Percentiles rank a stretch among this genome's conserved stretches.
Evolutionary conservation across 1,139 yeast species (phyloP).

Genomic region (Petasospora rhodanensis): DNA sequence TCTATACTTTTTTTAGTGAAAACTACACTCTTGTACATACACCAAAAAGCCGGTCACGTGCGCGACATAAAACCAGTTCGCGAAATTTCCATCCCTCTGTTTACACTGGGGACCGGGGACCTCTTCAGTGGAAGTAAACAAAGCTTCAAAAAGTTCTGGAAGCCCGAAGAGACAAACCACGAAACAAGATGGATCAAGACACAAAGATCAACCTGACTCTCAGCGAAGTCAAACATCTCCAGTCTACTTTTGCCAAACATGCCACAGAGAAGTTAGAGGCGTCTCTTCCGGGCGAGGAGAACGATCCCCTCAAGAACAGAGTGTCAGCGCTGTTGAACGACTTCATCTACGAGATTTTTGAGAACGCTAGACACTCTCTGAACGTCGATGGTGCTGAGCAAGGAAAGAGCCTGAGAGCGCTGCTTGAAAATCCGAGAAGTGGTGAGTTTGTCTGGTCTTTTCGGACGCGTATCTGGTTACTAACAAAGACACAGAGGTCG

Average conservation of each 20-base stretch:
- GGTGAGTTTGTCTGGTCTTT: constrained; percentile 7
- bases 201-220: constrained; percentile 43
- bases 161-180: too few species aligned
- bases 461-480: neutral
- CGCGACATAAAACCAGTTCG: too few species aligned
- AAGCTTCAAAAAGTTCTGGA: too few species aligned
- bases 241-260: constrained; percentile 36
- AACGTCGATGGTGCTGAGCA: constrained; percentile 20
- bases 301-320: constrained; percentile 18
- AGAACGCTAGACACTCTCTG: constrained; percentile 14
- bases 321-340: constrained; percentile 20
- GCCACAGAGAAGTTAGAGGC: constrained; percentile 41
- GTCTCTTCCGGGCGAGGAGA: constrained; percentile 39
- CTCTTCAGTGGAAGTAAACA: too few species aligned
- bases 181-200: constrained; percentile 23
- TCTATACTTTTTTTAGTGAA: too few species aligned
- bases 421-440: constrained; percentile 18
- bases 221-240: constrained; percentile 44
- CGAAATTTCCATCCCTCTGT: too few species aligned
- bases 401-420: constrained; percentile 3
- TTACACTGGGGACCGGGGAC: too few species aligned
- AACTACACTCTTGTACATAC: too few species aligned
- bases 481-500: constrained; percentile 25
- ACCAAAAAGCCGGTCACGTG: too few species aligned
- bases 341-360: constrained; percentile 23